phyloP scores from a whole-genome alignment of 1,139 yeast species.

The Taiozyma onychis region DNA sequence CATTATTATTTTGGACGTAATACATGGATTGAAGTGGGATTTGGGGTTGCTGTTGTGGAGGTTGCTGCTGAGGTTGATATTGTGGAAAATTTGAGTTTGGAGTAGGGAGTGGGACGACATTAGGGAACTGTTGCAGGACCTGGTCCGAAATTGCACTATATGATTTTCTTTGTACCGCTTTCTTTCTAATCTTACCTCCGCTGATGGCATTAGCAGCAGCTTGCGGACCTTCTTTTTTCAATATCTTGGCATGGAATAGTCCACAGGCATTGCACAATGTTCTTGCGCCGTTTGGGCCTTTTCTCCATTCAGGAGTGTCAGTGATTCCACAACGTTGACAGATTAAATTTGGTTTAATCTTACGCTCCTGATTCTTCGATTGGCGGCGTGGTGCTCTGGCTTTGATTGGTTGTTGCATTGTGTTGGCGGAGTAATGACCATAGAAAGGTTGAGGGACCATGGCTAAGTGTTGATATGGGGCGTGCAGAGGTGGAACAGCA shows the following conservation, averaged over 20 bases:
- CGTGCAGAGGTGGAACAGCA: not conserved
- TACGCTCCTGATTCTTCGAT: not conserved
- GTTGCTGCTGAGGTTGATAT: not conserved
- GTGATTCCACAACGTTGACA: slow-evolving; percentile 74
- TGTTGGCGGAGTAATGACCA: not conserved
- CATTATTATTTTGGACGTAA: not conserved
- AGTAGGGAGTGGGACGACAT: not conserved
- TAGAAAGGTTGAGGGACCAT: not conserved
- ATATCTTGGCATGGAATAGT: slow-evolving; percentile 68
- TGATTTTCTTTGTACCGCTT: slow-evolving; percentile 2
- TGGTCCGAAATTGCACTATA: not conserved
- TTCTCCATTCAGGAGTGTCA: slow-evolving; percentile 89
- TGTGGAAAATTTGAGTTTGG: not conserved
- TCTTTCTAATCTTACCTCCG: slow-evolving; percentile 6
- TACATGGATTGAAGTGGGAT: not conserved
- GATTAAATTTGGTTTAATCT: slow-evolving; percentile 12
- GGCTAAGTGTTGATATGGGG: not conserved
- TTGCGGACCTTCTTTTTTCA: slow-evolving; percentile 60
- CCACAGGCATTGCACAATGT: slow-evolving; percentile 92
- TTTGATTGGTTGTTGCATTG: not conserved
- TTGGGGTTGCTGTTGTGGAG: not conserved
- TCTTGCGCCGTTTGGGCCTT: slow-evolving; percentile 83
- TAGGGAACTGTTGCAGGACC: not conserved
- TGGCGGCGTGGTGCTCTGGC: slow-evolving; percentile 1
- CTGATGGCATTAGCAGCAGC: slow-evolving; percentile 46